phyloP scores from a whole-genome alignment of 345 rosid genomes.

The Atalantia buxifolia region DNA sequence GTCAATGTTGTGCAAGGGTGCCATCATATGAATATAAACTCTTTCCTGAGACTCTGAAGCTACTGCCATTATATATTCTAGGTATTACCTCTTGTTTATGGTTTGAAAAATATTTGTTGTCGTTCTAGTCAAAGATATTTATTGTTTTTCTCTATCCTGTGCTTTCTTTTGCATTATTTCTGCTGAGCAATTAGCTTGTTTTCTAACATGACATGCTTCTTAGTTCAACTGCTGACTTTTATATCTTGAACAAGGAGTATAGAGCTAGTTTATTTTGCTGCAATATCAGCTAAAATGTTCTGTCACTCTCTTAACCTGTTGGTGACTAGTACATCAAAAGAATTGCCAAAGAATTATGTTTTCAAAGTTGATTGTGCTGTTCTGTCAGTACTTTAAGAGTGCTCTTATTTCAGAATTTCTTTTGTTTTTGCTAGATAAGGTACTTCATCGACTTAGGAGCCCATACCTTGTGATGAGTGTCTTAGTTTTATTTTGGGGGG shows the following conservation, averaged over 20 bases:
- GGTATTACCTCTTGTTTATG: slow-evolving; percentile 38
- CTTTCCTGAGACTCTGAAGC: slow-evolving; percentile 95
- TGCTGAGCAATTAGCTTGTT: neutral
- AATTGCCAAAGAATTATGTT: neutral
- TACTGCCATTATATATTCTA: slow-evolving; percentile 78
- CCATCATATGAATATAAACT: slow-evolving; percentile 72
- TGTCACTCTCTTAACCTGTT: neutral
- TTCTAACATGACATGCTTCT: neutral
- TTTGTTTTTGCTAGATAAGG: neutral
- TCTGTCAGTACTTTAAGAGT: neutral
- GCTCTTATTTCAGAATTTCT: neutral
- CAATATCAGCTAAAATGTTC: neutral
- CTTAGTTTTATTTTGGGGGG: neutral
- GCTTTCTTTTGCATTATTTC: neutral
- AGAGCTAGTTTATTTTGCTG: neutral
- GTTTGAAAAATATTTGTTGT: neutral
- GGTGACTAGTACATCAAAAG: neutral
- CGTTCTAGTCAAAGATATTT: neutral
- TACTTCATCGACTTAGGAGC: neutral
- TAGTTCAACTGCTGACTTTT: neutral
- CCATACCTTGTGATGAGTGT: neutral
- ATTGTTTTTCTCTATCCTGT: neutral
- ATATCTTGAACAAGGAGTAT: neutral
- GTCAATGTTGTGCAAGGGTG: slow-evolving; percentile 92
- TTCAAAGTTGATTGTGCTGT: neutral